Evolutionary conservation across 139 green algal species (phyloP).

Genomic region (Micractinium conductrix): DNA sequence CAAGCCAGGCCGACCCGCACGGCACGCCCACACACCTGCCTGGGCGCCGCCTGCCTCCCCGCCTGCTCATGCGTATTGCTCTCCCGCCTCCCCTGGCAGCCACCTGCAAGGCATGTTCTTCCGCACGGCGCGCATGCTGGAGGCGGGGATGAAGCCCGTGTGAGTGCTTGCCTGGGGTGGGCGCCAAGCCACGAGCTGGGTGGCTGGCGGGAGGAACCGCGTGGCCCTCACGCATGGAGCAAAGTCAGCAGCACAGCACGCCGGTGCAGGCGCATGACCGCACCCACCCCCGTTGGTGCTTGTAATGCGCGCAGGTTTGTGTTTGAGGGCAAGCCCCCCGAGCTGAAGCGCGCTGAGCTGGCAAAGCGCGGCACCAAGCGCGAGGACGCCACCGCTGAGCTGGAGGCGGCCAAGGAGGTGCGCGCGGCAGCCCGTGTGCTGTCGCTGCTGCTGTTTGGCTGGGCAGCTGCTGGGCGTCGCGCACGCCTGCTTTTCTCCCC

Average conservation of each 20-base stretch:
- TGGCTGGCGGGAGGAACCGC: too few relatives aligned
- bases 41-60: background rate
- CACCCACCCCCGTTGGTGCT: background rate
- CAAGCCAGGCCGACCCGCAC: background rate
- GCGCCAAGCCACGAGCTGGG: too few relatives aligned
- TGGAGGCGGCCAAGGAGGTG: slow-evolving; percentile 76
- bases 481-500: too few relatives aligned
- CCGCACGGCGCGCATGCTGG: slow-evolving; percentile 93
- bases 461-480: too few relatives aligned
- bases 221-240: too few relatives aligned
- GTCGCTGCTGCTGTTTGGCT: too few relatives aligned
- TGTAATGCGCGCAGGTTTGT: slow-evolving; percentile 78
- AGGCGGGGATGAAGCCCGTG: slow-evolving; percentile 95
- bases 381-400: slow-evolving; percentile 59
- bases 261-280: too few relatives aligned
- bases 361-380: slow-evolving; percentile 46
- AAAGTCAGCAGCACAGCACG: too few relatives aligned
- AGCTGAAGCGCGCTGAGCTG: slow-evolving; percentile 93
- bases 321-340: slow-evolving; percentile 97
- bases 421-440: background rate
- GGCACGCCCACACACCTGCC: too few relatives aligned
- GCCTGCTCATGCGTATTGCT: background rate
- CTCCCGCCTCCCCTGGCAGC: slow-evolving; percentile 36
- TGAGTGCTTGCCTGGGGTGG: slow-evolving; percentile 63
- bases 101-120: slow-evolving; percentile 97